Evolutionary conservation across 2,329 filamentous ascomycete genomes (phyloP), one percentile per base, ranked within the genome.

Genomic region (Fusarium transvaalense): DNA sequence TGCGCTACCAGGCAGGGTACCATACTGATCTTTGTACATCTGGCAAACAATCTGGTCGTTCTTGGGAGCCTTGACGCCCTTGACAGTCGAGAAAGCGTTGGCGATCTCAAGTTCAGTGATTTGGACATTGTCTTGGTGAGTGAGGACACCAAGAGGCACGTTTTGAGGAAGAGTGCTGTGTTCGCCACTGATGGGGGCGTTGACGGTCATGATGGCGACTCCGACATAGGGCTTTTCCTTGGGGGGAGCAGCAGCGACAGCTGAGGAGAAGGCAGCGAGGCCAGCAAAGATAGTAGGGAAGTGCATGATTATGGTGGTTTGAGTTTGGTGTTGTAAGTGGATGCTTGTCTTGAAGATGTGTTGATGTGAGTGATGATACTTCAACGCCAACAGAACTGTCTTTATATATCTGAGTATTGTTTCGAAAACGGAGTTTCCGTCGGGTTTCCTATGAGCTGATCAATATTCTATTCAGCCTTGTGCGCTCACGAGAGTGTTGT

Each of bases 11-110:
- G 58, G 58, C 3, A 39, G 12, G 21, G 41, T 55, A 2, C 39
- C 67, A 19, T 55, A 64, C 23, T 64, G 14, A 48, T 70, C 67
- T 43, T 58, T 63, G 65, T 70, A 69, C 56, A 55, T 59, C 46
- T 66, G 67, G 31, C 68, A 71, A 31, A 32, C 46, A 13, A 71
- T 31, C 10, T 64, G 31, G 5, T 55, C 63, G 4, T 31, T 9
- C 12, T 38, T 17, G 8, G 61, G 61, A 17, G 41, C 8, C 21
- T 58, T 35, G 14, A 68, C 45, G 2, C 60, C 59, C 15, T 56
- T 32, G 19, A 54, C 57, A 19, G 23, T 48, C 1, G 56, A 47
- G 17, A 46, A 47, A 19, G 37, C 43, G 9, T 29, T 17, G 4
- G 10, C 43, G 10, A 70, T 48, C 19, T 54, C 21, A 3, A 66